phyloP scores from a whole-genome alignment of 257 asterid species.

The Solanum etuberosum region DNA sequence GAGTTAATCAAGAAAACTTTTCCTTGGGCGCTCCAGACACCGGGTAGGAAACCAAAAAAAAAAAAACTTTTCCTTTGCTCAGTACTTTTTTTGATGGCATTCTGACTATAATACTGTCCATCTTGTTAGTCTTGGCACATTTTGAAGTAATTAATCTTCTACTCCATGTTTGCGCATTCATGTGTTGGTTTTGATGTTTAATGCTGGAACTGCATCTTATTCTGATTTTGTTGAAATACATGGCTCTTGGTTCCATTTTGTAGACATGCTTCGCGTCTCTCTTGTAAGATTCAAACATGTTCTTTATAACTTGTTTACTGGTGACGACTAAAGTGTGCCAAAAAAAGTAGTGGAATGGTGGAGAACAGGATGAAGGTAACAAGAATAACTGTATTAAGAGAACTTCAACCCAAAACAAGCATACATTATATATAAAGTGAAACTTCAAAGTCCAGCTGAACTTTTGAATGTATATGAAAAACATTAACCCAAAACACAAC shows the following conservation, averaged over 20 bases:
- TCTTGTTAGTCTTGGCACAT: background rate
- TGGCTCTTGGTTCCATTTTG: background rate
- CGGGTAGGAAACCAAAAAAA: too few species aligned
- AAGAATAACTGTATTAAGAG: background rate
- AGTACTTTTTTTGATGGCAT: background rate
- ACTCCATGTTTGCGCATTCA: background rate
- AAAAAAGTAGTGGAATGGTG: background rate
- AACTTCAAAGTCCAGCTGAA: background rate
- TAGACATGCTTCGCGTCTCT: background rate
- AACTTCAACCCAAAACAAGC: background rate
- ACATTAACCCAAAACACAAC: background rate
- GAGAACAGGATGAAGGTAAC: background rate
- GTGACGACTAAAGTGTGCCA: background rate
- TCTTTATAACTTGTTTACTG: background rate
- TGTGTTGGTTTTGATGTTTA: background rate
- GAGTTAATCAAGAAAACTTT: background rate
- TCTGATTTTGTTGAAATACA: background rate
- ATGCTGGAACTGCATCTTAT: background rate
- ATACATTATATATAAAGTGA: background rate
- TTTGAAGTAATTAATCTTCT: background rate
- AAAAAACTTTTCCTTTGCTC: background rate
- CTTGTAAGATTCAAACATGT: background rate
- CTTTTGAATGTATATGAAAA: background rate
- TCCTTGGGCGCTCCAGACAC: too few species aligned
- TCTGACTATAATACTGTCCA: background rate